Conservation (phyloP, 257 asterid genomes). For the Fraxinus excelsior region DNA sequence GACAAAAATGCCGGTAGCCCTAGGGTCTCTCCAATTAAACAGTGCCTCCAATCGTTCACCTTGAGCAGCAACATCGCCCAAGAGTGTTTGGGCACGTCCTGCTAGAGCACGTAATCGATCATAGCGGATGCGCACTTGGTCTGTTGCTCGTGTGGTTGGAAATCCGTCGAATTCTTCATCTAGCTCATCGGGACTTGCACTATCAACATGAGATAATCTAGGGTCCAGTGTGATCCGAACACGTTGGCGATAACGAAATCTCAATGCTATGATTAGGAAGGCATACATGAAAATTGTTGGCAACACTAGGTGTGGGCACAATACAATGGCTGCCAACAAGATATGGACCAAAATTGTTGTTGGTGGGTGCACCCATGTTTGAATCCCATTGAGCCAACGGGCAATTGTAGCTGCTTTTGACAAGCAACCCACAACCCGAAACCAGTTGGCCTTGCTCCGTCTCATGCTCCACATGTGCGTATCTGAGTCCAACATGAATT, state of each 20-base stretch:
- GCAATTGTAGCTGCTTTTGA: conserved; percentile 64
- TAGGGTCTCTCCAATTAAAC: conserved; percentile 86
- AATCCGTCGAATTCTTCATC: conserved; percentile 91
- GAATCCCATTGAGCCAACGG: conserved; percentile 74
- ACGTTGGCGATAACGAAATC: conserved; percentile 61
- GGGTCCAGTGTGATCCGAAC: conserved; percentile 64
- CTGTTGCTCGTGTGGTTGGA: conserved; percentile 58
- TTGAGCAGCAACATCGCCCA: conserved; percentile 87
- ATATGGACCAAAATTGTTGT: conserved; percentile 69
- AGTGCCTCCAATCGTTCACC: conserved; percentile 89
- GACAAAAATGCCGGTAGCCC: conserved; percentile 81
- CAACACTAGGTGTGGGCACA: conserved; percentile 74
- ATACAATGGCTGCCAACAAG: conserved; percentile 55
- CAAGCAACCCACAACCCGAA: conserved; percentile 74
- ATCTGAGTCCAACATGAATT: conserved; percentile 82
- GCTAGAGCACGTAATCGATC: conserved; percentile 80
- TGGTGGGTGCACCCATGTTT: conserved; percentile 68
- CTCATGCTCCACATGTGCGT: conserved; percentile 94
- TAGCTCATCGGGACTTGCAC: conserved; percentile 71
- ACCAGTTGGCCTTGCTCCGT: conserved; percentile 94
- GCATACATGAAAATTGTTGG: conserved; percentile 79
- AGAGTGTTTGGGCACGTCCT: conserved; percentile 79
- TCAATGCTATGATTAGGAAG: conserved; percentile 49
- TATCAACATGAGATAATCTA: conserved; percentile 56
- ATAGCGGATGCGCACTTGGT: conserved; percentile 61